phyloP scores from a whole-genome alignment of 257 asterid genomes.

The Striga asiatica region DNA sequence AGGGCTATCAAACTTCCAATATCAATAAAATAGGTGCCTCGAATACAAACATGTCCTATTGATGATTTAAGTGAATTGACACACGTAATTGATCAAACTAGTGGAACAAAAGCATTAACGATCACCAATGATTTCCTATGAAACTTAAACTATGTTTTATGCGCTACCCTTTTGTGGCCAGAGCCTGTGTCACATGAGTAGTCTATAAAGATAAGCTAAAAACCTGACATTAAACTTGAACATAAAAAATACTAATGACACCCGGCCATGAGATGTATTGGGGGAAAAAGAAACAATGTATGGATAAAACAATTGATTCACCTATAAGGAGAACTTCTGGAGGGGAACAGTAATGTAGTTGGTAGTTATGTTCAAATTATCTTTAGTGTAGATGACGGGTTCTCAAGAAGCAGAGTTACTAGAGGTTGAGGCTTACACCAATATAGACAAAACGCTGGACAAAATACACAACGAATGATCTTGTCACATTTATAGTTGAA shows the following conservation, averaged over 20 bases:
- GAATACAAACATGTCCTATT: background rate
- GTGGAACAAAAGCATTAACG: background rate
- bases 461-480: background rate
- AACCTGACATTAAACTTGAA: background rate
- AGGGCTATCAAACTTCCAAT: too few species aligned
- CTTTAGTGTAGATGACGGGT: background rate
- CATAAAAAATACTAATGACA: background rate
- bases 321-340: background rate
- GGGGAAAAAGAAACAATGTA: background rate
- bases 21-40: too few species aligned
- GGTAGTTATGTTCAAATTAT: background rate
- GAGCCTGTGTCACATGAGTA: background rate
- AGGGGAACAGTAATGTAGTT: background rate
- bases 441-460: background rate
- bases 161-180: background rate
- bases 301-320: background rate
- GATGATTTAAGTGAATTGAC: too few species aligned
- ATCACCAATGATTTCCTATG: background rate
- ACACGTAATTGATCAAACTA: too few species aligned
- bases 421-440: background rate
- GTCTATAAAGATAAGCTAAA: background rate
- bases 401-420: background rate
- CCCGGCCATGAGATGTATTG: background rate
- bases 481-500: background rate
- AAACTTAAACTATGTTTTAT: background rate